phyloP scores from a whole-genome alignment of 805 yeast genomes.

The Yarrowia bubula region DNA sequence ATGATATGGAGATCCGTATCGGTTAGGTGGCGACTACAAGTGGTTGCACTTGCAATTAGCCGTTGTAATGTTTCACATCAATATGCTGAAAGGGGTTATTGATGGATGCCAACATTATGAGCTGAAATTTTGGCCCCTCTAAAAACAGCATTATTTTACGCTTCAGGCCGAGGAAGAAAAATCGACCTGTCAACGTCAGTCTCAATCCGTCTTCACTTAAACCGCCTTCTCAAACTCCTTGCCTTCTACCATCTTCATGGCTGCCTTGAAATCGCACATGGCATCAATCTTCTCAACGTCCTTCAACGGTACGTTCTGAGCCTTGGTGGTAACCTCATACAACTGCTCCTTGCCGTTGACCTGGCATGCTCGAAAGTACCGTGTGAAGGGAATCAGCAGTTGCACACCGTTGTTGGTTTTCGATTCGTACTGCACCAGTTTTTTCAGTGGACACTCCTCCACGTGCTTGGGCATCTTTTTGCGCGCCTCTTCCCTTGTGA shows the following conservation, averaged over 20 bases:
- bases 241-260: not conserved
- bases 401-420: constrained; percentile 7
- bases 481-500: constrained; percentile 12
- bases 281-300: not conserved
- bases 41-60: no score
- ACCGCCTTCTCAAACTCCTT: not conserved
- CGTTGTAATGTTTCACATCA: no score
- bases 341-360: constrained; percentile 10
- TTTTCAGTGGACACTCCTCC: constrained; percentile 33
- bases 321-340: constrained; percentile 7
- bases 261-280: not conserved
- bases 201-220: not conserved
- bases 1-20: not conserved
- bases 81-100: no score
- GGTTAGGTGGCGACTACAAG: no score
- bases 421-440: constrained; percentile 37
- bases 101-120: no score
- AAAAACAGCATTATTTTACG: no score
- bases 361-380: constrained; percentile 34
- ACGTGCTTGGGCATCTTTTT: constrained; percentile 11
- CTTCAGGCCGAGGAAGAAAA: no score
- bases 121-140: no score
- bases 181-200: no score
- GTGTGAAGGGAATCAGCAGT: constrained; percentile 33
- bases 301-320: not conserved